Evolutionary conservation across 768 basidiomycete species (phyloP), one percentile per base, ranked within the genome.

Genomic region (Trametes sanguinea): DNA sequence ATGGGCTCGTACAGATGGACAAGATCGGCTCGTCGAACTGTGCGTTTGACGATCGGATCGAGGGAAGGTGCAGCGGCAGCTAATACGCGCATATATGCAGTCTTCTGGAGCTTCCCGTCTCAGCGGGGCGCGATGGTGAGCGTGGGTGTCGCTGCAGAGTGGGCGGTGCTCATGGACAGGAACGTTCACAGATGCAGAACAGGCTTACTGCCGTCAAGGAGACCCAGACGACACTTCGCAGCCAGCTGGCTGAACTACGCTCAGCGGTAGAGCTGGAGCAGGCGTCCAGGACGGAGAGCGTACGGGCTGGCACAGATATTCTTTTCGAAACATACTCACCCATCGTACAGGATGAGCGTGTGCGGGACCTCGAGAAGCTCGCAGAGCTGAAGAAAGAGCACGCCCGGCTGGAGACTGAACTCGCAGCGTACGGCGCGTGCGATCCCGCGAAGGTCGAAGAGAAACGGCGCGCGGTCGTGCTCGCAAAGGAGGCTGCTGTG

Each of bases 11-110:
- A 27, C 86, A 90, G 70, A 80, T 79, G 47, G 95, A 98, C 74
- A 98, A 98, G 76, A 95, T 96, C 59, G 95, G 95, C 35, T 90
- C 94, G 8, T 93, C 92, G 3, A 97, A 96, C 71, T 97, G 95
- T 94, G 71, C 67, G 88, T 75, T 4, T 3, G 59, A 1, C 6
- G 32, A 52, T 65, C 73, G 35, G 13, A 6, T 11, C 35, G 35
- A 37, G 11, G 11, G 6, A 11, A 27, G 45, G 8, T 27, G 2
- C 3, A 3, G 70, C 57, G 57, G 45, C 29, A 4, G 3, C 52
- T 66, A 54, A 61, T 17, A 54, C 57, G 58, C 63, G 65, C 67
- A 63, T 69, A 73, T 67, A 67, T 66, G 17, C 63, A 95, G 94
- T 95, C 76, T 96, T 92, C 73, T 97, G 95, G 95, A 92, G 92